Conservation (phyloP, 1,284 basidiomycete species). For the Pyrrhoderma lamaoense region DNA sequence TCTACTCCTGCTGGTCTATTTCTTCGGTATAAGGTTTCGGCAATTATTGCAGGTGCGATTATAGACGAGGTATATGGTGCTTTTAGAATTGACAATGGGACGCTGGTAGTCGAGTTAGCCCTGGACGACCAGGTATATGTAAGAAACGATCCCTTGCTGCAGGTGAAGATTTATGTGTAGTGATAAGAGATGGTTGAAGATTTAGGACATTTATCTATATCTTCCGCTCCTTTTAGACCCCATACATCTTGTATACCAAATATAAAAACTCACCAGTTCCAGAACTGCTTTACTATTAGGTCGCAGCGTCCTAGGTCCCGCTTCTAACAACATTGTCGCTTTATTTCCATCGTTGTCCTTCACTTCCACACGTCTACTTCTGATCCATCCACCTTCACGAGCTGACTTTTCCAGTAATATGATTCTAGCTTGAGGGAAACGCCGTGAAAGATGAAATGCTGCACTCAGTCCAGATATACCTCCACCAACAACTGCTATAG, state of each 20-base stretch:
- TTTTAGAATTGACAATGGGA: slow-evolving; percentile 34
- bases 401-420: slow-evolving; percentile 62
- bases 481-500: slow-evolving; percentile 71
- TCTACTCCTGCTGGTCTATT: slow-evolving; percentile 32
- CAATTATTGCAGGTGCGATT: slow-evolving; percentile 47
- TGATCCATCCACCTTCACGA: slow-evolving; percentile 80
- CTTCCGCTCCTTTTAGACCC: slow-evolving; percentile 14
- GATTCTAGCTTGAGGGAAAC: slow-evolving; percentile 53
- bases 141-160: slow-evolving; percentile 74
- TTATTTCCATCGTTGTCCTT: slow-evolving; percentile 31
- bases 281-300: slow-evolving; percentile 68
- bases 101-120: slow-evolving; percentile 41
- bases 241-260: background rate
- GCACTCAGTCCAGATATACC: slow-evolving; percentile 79
- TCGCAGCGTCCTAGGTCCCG: slow-evolving; percentile 76
- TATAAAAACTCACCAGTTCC: slow-evolving; percentile 61
- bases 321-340: slow-evolving; percentile 58
- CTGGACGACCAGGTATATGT: slow-evolving; percentile 46
- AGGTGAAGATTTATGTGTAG: slow-evolving; percentile 54
- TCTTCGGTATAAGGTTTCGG: slow-evolving; percentile 48
- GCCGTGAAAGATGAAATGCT: slow-evolving; percentile 68
- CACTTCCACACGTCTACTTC: slow-evolving; percentile 50
- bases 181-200: slow-evolving; percentile 52
- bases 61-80: slow-evolving; percentile 41
- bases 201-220: slow-evolving; percentile 68